These are phyloP conservation scores for Ophiocordyceps camponoti-leonardi DNA, from an alignment of 2,329 filamentous ascomycete species.

Conservation along the genomic window DNA sequence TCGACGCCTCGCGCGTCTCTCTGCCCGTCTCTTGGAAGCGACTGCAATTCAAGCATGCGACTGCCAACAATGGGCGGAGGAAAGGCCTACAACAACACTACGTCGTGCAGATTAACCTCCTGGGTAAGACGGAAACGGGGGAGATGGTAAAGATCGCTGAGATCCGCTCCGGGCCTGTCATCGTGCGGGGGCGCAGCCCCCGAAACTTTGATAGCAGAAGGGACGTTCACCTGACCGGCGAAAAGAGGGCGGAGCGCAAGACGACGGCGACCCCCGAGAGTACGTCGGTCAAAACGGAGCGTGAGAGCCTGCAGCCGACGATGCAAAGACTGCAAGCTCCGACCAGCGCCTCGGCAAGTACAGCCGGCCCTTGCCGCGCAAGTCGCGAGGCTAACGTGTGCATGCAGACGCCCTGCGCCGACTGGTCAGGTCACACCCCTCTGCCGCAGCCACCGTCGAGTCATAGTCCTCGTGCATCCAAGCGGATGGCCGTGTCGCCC, in stretches of 20 bases:
- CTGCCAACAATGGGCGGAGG: conserved; percentile 83
- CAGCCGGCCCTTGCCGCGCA: conserved; percentile 1
- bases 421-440: conserved; percentile 26
- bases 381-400: conserved; percentile 4
- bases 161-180: conserved; percentile 81
- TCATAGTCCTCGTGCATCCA: conserved; percentile 29
- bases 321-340: conserved; percentile 15
- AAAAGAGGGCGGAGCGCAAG: conserved; percentile 29
- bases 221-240: conserved; percentile 55
- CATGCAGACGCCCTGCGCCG: conserved; percentile 17
- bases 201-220: conserved; percentile 88
- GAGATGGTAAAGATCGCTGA: conserved; percentile 64
- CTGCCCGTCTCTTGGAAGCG: conserved; percentile 87
- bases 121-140: conserved; percentile 53
- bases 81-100: conserved; percentile 96
- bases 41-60: conserved; percentile 88
- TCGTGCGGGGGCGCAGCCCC: conserved; percentile 81
- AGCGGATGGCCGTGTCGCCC: conserved; percentile 35
- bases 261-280: conserved; percentile 19
- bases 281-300: conserved; percentile 15
- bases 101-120: conserved; percentile 66
- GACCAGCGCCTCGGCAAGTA: conserved; percentile 15
- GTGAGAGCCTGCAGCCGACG: conserved; percentile 12
- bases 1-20: conserved; percentile 63
- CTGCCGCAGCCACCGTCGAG: conserved; percentile 15